A percentile compares a stretch with the other conserved stretches of the same genome.
These are phyloP conservation scores for Alternaria ethzedia DNA, from an alignment of 2,329 filamentous ascomycete species.

Conservation along the genomic window DNA sequence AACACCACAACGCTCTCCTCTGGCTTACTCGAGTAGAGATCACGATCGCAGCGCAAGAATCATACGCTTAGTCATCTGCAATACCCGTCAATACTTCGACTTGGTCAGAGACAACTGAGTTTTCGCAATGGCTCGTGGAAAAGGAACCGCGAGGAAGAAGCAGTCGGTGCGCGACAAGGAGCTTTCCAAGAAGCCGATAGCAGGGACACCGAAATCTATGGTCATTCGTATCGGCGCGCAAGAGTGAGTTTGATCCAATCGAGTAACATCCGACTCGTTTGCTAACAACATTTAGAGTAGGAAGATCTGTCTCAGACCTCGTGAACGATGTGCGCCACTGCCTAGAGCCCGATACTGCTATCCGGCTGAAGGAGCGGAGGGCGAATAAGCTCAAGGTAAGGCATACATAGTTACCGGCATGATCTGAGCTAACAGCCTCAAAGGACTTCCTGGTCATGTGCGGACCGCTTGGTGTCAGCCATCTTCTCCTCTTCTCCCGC, in stretches of 20 bases:
- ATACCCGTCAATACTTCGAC: no score
- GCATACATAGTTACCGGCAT: constrained; percentile 64
- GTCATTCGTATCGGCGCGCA: constrained; percentile 96
- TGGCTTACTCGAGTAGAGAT: not conserved
- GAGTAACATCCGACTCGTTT: not conserved
- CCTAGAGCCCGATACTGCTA: constrained; percentile 95
- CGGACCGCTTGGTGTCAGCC: constrained; percentile 89
- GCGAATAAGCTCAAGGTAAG: constrained; percentile 14
- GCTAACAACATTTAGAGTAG: constrained; percentile 59
- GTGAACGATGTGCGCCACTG: constrained; percentile 89
- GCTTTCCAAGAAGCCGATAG: constrained; percentile 63
- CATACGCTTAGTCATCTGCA: no score
- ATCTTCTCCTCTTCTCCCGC: constrained; percentile 90
- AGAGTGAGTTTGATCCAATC: constrained; percentile 54
- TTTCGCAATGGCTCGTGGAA: constrained; percentile 38
- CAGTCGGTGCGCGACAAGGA: constrained; percentile 45
- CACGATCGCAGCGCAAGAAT: no score
- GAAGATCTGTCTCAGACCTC: constrained; percentile 87
- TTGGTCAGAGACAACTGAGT: not conserved
- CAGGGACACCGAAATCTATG: constrained; percentile 86
- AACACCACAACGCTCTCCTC: not conserved
- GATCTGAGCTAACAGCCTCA: constrained; percentile 80
- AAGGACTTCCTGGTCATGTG: constrained; percentile 96
- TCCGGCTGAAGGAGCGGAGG: constrained; percentile 70
- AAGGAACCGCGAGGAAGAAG: constrained; percentile 39